These are phyloP conservation scores for Tillandsia fasciculata DNA, from an alignment of 176 grass and related monocot genomes.

Conservation along the genomic window DNA sequence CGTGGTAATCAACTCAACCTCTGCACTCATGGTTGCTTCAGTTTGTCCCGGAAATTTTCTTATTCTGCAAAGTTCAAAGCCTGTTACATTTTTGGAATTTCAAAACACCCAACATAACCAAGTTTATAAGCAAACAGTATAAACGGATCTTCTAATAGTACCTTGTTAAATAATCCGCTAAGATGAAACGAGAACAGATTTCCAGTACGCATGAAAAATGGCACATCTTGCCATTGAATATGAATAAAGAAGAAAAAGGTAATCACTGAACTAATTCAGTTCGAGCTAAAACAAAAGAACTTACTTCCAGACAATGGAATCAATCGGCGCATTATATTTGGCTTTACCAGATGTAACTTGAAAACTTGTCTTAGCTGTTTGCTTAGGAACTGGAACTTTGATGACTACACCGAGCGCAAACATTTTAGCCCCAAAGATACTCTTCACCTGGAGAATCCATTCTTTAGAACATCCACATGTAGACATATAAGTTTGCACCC, in stretches of 20 bases:
- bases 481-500: background rate
- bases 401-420: slow-evolving; percentile 96
- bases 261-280: background rate
- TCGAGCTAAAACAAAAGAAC: slow-evolving; percentile 20
- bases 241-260: background rate
- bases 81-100: background rate
- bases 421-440: slow-evolving; percentile 96
- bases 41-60: slow-evolving; percentile 98
- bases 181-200: background rate
- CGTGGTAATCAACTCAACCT: slow-evolving; percentile 95
- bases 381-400: slow-evolving; percentile 96
- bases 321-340: slow-evolving; percentile 95
- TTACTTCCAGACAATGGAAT: slow-evolving; percentile 99
- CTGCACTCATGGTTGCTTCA: slow-evolving; percentile 96
- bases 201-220: too few relatives aligned
- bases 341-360: slow-evolving; percentile 96
- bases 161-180: background rate
- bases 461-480: slow-evolving; percentile 7
- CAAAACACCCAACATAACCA: background rate
- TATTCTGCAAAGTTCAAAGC: slow-evolving; percentile 49
- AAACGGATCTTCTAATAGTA: too few relatives aligned
- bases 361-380: slow-evolving; percentile 98
- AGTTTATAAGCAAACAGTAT: background rate
- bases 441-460: slow-evolving; percentile 63
- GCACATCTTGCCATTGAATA: too few relatives aligned